These are phyloP conservation scores for Vitis cinerea DNA, from an alignment of 164 flowering plant species.

Conservation along the genomic window DNA sequence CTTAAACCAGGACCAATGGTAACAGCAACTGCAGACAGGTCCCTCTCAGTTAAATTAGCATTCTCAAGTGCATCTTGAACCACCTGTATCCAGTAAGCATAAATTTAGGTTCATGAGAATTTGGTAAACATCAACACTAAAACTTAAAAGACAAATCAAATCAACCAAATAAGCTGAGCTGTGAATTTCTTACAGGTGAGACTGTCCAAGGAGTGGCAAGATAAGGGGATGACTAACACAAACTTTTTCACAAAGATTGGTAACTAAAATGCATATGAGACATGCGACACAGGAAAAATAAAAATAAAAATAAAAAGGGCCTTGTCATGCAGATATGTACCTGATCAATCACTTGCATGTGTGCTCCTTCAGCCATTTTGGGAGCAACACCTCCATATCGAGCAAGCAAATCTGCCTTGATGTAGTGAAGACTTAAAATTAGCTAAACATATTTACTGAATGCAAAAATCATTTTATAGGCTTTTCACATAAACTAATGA, in stretches of 20 bases:
- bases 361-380: slow-evolving; percentile 97
- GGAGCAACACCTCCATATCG: slow-evolving; percentile 95
- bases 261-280: not conserved
- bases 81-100: slow-evolving; percentile 45
- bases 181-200: no score
- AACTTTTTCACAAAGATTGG: no score
- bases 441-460: slow-evolving; percentile 7
- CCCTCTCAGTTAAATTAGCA: slow-evolving; percentile 63
- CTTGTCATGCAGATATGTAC: no score
- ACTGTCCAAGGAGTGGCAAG: no score
- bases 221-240: no score
- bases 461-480: not conserved
- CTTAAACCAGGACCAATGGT: slow-evolving; percentile 98
- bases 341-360: slow-evolving; percentile 78
- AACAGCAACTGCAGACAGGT: slow-evolving; percentile 91
- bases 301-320: not conserved
- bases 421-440: slow-evolving; percentile 14
- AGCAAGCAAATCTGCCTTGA: slow-evolving; percentile 87
- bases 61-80: slow-evolving; percentile 79
- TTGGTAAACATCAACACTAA: no score
- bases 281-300: not conserved
- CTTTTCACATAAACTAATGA: not conserved
- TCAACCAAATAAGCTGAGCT: no score
- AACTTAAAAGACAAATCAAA: no score
- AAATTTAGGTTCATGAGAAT: not conserved